phyloP scores from a whole-genome alignment of 2,329 filamentous ascomycete species.

The Penicillium freii region DNA sequence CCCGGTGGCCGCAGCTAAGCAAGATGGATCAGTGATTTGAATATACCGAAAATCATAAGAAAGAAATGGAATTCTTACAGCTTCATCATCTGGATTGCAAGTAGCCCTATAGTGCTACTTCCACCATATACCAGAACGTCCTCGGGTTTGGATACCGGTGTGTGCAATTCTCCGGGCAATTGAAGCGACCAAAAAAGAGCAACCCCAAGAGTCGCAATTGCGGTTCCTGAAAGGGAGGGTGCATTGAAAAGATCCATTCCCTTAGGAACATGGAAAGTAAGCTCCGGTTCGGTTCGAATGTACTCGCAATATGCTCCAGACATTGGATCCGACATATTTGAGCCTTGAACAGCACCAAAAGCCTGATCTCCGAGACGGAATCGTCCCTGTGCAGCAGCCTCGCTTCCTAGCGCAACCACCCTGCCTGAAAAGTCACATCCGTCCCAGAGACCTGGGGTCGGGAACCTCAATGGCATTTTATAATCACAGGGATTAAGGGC shows the following conservation, averaged over 20 bases:
- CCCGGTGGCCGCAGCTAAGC: constrained; percentile 28
- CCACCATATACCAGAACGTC: constrained; percentile 23
- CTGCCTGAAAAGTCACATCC: constrained; percentile 33
- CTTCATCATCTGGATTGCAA: constrained; percentile 26
- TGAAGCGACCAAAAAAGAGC: constrained; percentile 26
- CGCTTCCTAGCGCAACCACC: constrained; percentile 24
- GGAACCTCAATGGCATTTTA: constrained; percentile 25
- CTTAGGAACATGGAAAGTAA: constrained; percentile 19
- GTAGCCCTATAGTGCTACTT: constrained; percentile 22
- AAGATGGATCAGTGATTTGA: neutral
- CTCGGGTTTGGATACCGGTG: constrained; percentile 9
- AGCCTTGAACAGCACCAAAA: constrained; percentile 38
- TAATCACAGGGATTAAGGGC: constrained; percentile 32
- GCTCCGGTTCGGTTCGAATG: constrained; percentile 14
- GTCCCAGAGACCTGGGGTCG: constrained; percentile 21
- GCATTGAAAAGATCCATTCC: constrained; percentile 8
- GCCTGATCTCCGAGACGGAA: constrained; percentile 38
- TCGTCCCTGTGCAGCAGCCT: constrained; percentile 9
- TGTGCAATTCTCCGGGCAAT: constrained; percentile 15
- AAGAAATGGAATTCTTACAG: constrained; percentile 11
- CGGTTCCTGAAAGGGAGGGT: constrained; percentile 20
- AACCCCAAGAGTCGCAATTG: constrained; percentile 24
- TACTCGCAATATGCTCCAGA: constrained; percentile 27
- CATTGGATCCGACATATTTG: constrained; percentile 18
- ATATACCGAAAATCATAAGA: neutral